Conservation (phyloP, 768 basidiomycete species). For the Collybiopsis luxurians region DNA sequence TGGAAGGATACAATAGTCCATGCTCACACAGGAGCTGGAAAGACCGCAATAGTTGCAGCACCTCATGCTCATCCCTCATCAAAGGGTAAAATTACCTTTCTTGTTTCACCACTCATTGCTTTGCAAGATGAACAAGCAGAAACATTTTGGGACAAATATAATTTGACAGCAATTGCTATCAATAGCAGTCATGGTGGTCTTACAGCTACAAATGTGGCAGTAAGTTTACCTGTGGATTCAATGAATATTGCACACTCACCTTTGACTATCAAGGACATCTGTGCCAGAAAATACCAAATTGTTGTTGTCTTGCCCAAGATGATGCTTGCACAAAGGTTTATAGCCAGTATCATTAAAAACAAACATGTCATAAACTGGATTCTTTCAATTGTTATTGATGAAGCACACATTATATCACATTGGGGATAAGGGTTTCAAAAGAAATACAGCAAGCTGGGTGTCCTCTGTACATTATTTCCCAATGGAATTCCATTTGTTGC, state of each 20-base stretch:
- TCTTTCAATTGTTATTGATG: slow-evolving; percentile 17
- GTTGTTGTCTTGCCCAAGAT: slow-evolving; percentile 20
- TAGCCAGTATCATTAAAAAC: slow-evolving; percentile 8
- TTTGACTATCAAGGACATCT: slow-evolving; percentile 4
- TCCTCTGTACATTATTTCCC: slow-evolving; percentile 14
- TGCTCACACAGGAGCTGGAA: slow-evolving; percentile 23
- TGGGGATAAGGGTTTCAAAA: slow-evolving; percentile 21
- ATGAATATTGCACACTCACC: neutral
- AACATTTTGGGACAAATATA: neutral
- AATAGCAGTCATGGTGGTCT: neutral
- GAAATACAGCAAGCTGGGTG: slow-evolving; percentile 12
- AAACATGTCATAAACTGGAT: slow-evolving; percentile 2
- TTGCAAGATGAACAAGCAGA: slow-evolving; percentile 35
- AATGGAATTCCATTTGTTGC: slow-evolving; percentile 10
- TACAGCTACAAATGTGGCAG: neutral
- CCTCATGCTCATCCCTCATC: slow-evolving; percentile 26
- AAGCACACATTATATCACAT: slow-evolving; percentile 20
- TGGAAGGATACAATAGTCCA: slow-evolving; percentile 31
- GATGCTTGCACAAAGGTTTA: slow-evolving; percentile 13
- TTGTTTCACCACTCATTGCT: slow-evolving; percentile 36
- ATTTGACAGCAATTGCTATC: neutral
- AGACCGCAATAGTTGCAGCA: slow-evolving; percentile 28
- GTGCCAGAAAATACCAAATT: slow-evolving; percentile 8
- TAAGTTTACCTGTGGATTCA: neutral
- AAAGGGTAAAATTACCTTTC: slow-evolving; percentile 28